phyloP scores from a whole-genome alignment of 2,329 filamentous ascomycete genomes.

The Leptographium wingfieldii region DNA sequence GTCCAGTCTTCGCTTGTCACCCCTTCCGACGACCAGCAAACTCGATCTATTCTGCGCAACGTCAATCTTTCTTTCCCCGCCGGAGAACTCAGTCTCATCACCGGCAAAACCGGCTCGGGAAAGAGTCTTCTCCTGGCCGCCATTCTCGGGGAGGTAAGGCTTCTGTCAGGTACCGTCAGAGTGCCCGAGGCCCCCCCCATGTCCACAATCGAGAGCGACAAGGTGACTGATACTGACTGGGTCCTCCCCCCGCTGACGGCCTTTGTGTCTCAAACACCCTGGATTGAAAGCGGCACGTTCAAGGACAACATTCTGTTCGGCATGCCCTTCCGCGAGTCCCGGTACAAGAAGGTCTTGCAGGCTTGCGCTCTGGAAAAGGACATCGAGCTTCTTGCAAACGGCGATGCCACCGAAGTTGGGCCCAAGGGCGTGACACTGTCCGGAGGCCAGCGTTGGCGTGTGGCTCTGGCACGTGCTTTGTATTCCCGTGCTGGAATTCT shows the following conservation, averaged over 20 bases:
- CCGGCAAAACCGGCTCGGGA: constrained; percentile 26
- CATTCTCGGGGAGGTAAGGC: constrained; percentile 26
- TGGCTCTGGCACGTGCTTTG: constrained; percentile 31
- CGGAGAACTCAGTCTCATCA: constrained; percentile 22
- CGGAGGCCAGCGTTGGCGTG: constrained; percentile 32
- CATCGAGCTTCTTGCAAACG: constrained; percentile 27
- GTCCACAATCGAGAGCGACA: constrained; percentile 12
- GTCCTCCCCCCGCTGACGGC: constrained; percentile 26
- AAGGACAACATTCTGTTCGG: constrained; percentile 34
- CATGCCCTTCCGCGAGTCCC: constrained; percentile 22
- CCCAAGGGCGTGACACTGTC: constrained; percentile 29
- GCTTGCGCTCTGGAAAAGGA: constrained; percentile 32
- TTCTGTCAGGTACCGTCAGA: constrained; percentile 19
- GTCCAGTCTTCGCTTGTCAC: not conserved
- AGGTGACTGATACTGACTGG: constrained; percentile 18
- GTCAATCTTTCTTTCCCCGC: constrained; percentile 21
- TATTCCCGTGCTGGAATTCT: constrained; percentile 31
- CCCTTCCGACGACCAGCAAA: constrained; percentile 8
- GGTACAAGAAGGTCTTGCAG: constrained; percentile 32
- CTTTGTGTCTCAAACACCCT: constrained; percentile 33
- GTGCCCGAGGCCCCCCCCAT: constrained; percentile 16
- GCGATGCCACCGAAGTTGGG: constrained; percentile 31
- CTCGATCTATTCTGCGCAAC: constrained; percentile 20
- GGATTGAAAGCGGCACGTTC: constrained; percentile 33
- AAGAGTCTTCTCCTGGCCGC: constrained; percentile 27